A percentile compares a stretch with the other conserved stretches of the same genome.
Conservation (phyloP, 192 early-diverging fungal genomes). For the Coemansia sp. region DNA sequence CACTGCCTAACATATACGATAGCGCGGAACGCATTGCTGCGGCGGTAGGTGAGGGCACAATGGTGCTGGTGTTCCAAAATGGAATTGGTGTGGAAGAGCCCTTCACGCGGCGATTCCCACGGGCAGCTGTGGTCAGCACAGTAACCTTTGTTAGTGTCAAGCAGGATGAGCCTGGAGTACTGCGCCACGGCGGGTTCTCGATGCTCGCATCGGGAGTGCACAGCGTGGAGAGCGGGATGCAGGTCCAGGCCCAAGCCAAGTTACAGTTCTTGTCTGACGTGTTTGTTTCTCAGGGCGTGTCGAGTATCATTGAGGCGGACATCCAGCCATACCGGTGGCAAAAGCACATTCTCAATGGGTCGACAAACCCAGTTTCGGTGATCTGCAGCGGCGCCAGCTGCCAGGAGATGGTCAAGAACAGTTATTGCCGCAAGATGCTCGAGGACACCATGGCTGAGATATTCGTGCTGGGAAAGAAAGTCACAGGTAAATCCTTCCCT, state of each 20-base stretch:
- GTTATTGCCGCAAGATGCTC: constrained; percentile 24
- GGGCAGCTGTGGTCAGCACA: constrained; percentile 28
- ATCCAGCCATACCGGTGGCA: constrained; percentile 55
- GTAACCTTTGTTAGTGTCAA: constrained; percentile 49
- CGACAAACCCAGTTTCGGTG: constrained; percentile 50
- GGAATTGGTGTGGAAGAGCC: constrained; percentile 46
- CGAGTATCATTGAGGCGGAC: constrained; percentile 35
- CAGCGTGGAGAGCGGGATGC: not conserved
- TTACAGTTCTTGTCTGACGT: constrained; percentile 25
- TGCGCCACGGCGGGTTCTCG: constrained; percentile 49
- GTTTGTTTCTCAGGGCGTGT: constrained; percentile 36
- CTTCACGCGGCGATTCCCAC: constrained; percentile 26
- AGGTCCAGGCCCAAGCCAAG: not conserved
- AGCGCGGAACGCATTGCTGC: constrained; percentile 26
- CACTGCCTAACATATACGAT: constrained; percentile 50
- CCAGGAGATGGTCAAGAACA: constrained; percentile 43
- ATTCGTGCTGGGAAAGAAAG: constrained; percentile 34
- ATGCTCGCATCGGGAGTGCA: constrained; percentile 42
- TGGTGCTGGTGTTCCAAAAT: constrained; percentile 45
- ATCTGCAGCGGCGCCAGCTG: constrained; percentile 41
- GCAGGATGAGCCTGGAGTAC: constrained; percentile 11
- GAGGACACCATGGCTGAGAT: constrained; percentile 49
- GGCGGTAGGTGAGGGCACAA: constrained; percentile 22
- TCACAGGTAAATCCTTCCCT: constrained; percentile 41
- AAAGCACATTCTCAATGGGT: constrained; percentile 50